Conservation (phyloP, 495 filamentous ascomycete species). For the Entonaema liquescens region DNA sequence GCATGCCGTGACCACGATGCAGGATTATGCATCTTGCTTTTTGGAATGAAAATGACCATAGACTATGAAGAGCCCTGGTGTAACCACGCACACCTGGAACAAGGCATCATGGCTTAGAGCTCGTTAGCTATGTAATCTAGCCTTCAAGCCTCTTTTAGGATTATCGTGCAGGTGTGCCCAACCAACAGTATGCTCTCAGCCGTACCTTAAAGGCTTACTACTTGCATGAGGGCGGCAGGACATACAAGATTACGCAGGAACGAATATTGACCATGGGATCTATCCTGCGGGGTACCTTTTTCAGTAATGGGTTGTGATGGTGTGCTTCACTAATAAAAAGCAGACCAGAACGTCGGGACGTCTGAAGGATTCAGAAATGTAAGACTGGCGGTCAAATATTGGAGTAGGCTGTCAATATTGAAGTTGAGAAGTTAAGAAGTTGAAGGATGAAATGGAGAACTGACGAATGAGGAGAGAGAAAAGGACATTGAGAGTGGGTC, state of each 20-base stretch:
- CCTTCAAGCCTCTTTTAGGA: background rate
- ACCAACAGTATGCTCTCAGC: background rate
- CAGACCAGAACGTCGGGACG: constrained; percentile 18
- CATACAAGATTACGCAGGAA: background rate
- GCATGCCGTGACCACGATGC: constrained; percentile 15
- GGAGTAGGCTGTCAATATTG: constrained; percentile 9
- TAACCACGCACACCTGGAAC: background rate
- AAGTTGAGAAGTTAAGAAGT: constrained; percentile 8
- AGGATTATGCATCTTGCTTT: constrained; percentile 23
- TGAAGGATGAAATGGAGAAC: constrained; percentile 11
- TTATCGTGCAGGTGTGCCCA: background rate
- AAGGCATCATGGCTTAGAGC: constrained; percentile 5
- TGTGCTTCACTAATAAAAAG: constrained; percentile 7
- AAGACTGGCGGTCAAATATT: constrained; percentile 32
- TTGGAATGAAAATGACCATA: constrained; percentile 16
- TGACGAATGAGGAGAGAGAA: constrained; percentile 25
- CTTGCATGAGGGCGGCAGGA: background rate
- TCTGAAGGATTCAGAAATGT: constrained; percentile 27
- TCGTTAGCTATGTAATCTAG: background rate
- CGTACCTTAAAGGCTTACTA: background rate
- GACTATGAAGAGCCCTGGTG: constrained; percentile 4
- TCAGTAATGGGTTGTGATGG: constrained; percentile 9
- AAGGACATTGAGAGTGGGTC: background rate
- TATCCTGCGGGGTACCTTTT: background rate
- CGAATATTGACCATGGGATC: background rate